Percentiles rank a stretch among this genome's conserved stretches.
These are phyloP conservation scores for Fusarium papillatum DNA, from an alignment of 2,329 filamentous ascomycete genomes.

Conservation along the genomic window DNA sequence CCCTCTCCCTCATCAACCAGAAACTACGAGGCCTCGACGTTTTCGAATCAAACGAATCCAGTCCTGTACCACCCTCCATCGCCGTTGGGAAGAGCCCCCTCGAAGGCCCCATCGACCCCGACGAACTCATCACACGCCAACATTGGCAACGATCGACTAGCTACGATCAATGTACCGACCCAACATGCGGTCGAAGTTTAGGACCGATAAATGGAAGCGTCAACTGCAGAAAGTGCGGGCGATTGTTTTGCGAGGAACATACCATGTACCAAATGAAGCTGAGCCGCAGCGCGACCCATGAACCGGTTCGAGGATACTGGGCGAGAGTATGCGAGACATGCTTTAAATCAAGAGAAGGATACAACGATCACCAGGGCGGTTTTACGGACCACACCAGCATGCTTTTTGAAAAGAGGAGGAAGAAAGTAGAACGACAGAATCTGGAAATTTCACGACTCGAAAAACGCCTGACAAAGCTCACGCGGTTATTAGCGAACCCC, in stretches of 20 bases:
- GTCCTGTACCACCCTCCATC: slow-evolving; percentile 48
- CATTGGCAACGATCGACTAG: slow-evolving; percentile 89
- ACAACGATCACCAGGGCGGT: slow-evolving; percentile 87
- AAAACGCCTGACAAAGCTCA: slow-evolving; percentile 92
- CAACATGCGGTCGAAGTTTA: slow-evolving; percentile 84
- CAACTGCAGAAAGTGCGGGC: slow-evolving; percentile 94
- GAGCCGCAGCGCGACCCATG: slow-evolving; percentile 88
- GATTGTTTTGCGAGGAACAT: slow-evolving; percentile 95
- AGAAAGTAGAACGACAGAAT: slow-evolving; percentile 85
- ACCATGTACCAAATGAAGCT: slow-evolving; percentile 99
- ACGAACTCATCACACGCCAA: slow-evolving; percentile 87
- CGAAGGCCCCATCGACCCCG: slow-evolving; percentile 75
- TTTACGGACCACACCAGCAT: slow-evolving; percentile 78
- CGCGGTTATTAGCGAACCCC: slow-evolving; percentile 82
- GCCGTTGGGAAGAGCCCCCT: slow-evolving; percentile 54
- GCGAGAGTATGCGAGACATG: slow-evolving; percentile 98
- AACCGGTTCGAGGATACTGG: slow-evolving; percentile 92
- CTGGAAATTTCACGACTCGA: slow-evolving; percentile 92
- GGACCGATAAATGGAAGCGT: slow-evolving; percentile 86
- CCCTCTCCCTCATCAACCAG: slow-evolving; percentile 91
- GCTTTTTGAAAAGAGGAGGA: slow-evolving; percentile 80
- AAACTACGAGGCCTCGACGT: slow-evolving; percentile 93
- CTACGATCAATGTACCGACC: slow-evolving; percentile 88
- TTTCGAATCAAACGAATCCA: slow-evolving; percentile 90
- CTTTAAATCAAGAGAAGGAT: slow-evolving; percentile 95